phyloP scores from a whole-genome alignment of 257 asterid species.

The Galeopsis tetrahit region DNA sequence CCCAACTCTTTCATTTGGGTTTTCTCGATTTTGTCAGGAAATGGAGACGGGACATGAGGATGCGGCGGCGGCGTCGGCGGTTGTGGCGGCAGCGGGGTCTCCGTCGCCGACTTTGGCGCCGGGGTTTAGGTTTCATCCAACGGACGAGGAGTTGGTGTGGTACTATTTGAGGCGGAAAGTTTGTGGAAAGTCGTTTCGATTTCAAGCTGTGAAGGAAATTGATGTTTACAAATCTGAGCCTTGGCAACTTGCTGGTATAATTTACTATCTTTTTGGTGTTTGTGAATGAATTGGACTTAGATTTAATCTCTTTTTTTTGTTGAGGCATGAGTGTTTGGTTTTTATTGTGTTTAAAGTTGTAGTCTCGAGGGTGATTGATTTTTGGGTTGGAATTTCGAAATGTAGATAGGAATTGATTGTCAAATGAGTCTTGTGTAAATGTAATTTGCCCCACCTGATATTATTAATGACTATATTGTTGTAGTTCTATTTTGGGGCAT shows the following conservation, averaged over 20 bases:
- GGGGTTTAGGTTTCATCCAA: constrained; percentile 78
- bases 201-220: constrained; percentile 85
- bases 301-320: not conserved
- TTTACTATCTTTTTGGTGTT: constrained; percentile 14
- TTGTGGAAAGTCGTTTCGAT: constrained; percentile 77
- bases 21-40: constrained; percentile 19
- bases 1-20: constrained; percentile 33
- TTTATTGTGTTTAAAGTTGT: constrained; percentile 15
- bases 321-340: constrained; percentile 8
- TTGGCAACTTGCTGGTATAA: constrained; percentile 77
- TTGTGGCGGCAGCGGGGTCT: constrained; percentile 43
- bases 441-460: not conserved
- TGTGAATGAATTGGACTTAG: constrained; percentile 23
- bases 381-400: constrained; percentile 7
- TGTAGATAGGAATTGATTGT: constrained; percentile 1
- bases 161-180: constrained; percentile 82
- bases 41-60: constrained; percentile 52
- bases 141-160: constrained; percentile 67
- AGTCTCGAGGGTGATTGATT: not conserved
- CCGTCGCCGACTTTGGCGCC: constrained; percentile 77
- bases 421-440: not conserved
- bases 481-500: not conserved
- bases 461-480: not conserved
- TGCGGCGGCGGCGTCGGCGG: constrained; percentile 38
- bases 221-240: constrained; percentile 99